Evolutionary conservation across 495 filamentous ascomycete genomes (phyloP), one percentile per base, ranked within the genome.

Genomic region (Corynascus novoguineensis): DNA sequence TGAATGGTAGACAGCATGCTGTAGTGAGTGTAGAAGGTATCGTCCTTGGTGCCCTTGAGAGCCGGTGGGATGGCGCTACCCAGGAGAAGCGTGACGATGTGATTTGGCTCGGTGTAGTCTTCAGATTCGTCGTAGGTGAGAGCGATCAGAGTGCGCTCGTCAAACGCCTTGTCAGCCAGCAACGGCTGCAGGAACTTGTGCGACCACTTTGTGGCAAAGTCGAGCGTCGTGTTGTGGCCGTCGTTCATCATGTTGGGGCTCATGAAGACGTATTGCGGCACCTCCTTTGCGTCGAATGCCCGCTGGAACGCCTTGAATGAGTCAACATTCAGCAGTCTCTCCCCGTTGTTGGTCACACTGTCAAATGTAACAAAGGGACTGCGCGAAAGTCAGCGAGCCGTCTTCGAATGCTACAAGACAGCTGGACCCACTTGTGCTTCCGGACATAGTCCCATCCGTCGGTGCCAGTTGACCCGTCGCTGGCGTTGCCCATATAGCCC

Each of bases 221-320:
- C 72, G 27, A 88, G 73, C 50, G 79, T 75, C 15, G 81, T 83
- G 64, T 89, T 83, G 62, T 89, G 85, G 1, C 81, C 86, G 62
- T 87, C 84, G 58, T 86, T 83, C 58, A 82, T 77, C 84, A 88
- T 87, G 73, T 87, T 83, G 9, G 86, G 86, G 9, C 83, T 83
- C 61, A 88, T 78, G 66, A 86, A 85, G 38, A 79, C 74, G 68
- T 81, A 85, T 69, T 87, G 84, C 17, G 83, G 83, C n/a, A 88
- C 75, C n/a, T 65, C 66, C 50, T 81, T 72, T 27, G 79, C 72
- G 24, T 67, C 67, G 44, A 86, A 69, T 53, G 82, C 83, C 8
- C 73, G 64, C 7, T 80, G 68, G 64, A 86, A 86, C 44, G 73
- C 73, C 44, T 71, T 72, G 48, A 89, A 84, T 51, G 82, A 85